Percentiles rank a stretch among this genome's conserved stretches.
Conservation (phyloP, 2,329 filamentous ascomycete genomes). For the Hypoxylon rubiginosum region DNA sequence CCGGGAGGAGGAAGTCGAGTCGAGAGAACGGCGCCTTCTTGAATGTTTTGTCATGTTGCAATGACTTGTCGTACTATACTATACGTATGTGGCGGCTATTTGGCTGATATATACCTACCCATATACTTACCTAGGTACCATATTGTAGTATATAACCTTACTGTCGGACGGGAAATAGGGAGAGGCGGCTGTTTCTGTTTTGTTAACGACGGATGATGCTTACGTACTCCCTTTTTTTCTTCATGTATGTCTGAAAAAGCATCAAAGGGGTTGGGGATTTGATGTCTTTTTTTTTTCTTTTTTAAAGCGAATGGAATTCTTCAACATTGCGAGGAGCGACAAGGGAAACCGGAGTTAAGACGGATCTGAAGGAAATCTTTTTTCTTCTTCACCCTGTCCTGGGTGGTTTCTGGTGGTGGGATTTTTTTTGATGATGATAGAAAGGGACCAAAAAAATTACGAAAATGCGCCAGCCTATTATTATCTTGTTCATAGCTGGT, state of each 20-base stretch:
- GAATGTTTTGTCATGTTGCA: constrained; percentile 3
- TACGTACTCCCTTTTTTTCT: constrained; percentile 23
- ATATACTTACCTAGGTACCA: constrained; percentile 21
- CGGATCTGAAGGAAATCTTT: constrained; percentile 9
- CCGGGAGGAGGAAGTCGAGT: background rate
- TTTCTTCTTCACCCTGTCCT: background rate
- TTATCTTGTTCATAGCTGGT: constrained; percentile 24
- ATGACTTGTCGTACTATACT: constrained; percentile 8
- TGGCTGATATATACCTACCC: constrained; percentile 26
- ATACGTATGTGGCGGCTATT: constrained; percentile 19
- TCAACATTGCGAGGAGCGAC: constrained; percentile 4
- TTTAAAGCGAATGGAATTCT: constrained; percentile 21
- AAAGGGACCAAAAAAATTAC: constrained; percentile 9
- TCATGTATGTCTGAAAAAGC: constrained; percentile 35
- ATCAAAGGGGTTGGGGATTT: constrained; percentile 20
- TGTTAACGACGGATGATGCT: constrained; percentile 34
- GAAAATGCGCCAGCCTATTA: constrained; percentile 16
- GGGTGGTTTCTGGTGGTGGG: background rate
- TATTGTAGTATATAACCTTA: constrained; percentile 36
- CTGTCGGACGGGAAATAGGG: background rate
- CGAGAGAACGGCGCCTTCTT: constrained; percentile 1
- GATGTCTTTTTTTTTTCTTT: constrained; percentile 7
- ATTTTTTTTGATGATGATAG: background rate
- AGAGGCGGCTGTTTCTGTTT: constrained; percentile 1
- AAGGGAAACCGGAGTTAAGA: constrained; percentile 29